Percentiles rank a stretch among this genome's conserved stretches.
Conservation (phyloP, 1,284 basidiomycete genomes). For the Termitomyces sp. region DNA sequence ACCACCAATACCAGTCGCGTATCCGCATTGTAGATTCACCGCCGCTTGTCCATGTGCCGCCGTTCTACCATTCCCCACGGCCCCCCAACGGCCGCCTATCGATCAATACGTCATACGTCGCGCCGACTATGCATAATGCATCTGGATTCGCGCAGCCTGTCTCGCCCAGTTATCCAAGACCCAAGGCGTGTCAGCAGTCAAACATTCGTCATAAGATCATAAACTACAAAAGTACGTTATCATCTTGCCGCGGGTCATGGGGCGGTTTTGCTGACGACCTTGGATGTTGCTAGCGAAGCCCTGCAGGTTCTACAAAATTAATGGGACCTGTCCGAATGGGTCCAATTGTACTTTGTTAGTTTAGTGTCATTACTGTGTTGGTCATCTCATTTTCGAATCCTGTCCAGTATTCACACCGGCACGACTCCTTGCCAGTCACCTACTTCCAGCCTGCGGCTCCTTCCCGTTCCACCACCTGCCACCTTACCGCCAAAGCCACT, state of each 20-base stretch:
- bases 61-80: conserved; percentile 19
- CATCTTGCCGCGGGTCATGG: not conserved
- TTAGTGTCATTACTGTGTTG: not conserved
- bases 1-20: conserved; percentile 34
- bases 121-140: conserved; percentile 9
- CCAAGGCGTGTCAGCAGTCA: conserved; percentile 20
- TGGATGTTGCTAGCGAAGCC: conserved; percentile 48
- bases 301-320: conserved; percentile 51
- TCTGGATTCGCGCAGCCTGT: conserved; percentile 12
- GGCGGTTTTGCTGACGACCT: not conserved
- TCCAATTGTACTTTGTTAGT: conserved; percentile 66
- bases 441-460: conserved; percentile 1
- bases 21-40: conserved; percentile 29
- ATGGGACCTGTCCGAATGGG: conserved; percentile 53
- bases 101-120: conserved; percentile 12
- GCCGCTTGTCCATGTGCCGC: conserved; percentile 29
- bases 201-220: conserved; percentile 28
- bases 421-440: conserved; percentile 10
- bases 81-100: conserved; percentile 5
- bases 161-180: conserved; percentile 10
- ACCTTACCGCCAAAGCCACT: conserved; percentile 27
- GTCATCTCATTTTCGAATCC: not conserved
- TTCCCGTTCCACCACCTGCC: conserved; percentile 2
- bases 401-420: conserved; percentile 34
- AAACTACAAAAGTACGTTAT: conserved; percentile 36